Base-by-base conservation (phyloP, 352 stramenopile species). In the Globisporangium echinulatum region DNA sequence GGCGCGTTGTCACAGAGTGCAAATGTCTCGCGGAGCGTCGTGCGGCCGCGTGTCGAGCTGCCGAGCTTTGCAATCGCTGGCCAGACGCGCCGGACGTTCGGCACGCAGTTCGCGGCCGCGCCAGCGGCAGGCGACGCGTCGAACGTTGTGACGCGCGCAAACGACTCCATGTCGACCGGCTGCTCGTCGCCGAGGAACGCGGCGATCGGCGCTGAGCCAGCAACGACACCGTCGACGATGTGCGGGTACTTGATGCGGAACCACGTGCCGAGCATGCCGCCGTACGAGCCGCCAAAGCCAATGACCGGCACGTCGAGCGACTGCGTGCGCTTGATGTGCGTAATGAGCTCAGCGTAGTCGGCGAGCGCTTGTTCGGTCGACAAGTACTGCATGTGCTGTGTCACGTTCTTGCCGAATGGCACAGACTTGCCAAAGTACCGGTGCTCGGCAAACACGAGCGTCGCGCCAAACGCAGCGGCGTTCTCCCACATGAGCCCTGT, bases 401-500 rank as follows among this genome's bases (percentile, higher is more conserved):
- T 59, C 40, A 79, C 67, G 1, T 88, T 74, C 54, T 79, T 79
- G 19, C 65, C 70, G 19, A 91, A 91, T 0, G 91, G 92, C 33
- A 97, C 66, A 53, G 85, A 96, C 67, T 96, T 84, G 59, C 96
- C 96, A 75, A 98, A 98, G 79, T 98, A 99, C 0, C 96, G 88
- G 70, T 99, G 96, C 74, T 99, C 96, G 0, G 90, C 94, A 68
- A 98, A 99, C 19, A 98, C 92, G n/a, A 98, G 68, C 59, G 92
- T 79, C 14, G 95, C 93, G 33, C 79, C 72, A 59, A 98, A 97
- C 55, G 92, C 74, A 10, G 74, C 71, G 14, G 95, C 96, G 60
- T 97, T 94, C 66, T 98, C 92, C 91, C 92, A 98, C 90, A 99
- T 98, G 51, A 98, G 77, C 38, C 93, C 93, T 11, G 95, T 98